phyloP scores from a whole-genome alignment of 1,284 basidiomycete genomes.

The Microbotryum intermedium region DNA sequence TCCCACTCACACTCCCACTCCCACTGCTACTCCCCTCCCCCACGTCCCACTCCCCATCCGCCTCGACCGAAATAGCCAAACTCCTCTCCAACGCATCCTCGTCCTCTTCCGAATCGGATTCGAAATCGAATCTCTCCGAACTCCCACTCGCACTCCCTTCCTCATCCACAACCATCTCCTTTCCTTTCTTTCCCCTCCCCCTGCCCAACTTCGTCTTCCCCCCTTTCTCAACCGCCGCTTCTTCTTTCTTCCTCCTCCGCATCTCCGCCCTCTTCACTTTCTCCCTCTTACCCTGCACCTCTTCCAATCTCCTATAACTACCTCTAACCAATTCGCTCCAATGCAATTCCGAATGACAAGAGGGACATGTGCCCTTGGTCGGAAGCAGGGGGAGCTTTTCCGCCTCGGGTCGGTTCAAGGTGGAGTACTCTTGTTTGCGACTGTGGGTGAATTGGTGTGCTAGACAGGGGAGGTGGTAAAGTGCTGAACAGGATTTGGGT shows the following conservation, averaged over 20 bases:
- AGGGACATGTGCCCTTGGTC: constrained; percentile 52
- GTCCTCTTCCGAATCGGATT: neutral
- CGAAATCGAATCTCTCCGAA: too few species aligned
- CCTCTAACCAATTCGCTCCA: constrained; percentile 69
- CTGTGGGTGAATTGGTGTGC: constrained; percentile 47
- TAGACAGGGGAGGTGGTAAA: constrained; percentile 64
- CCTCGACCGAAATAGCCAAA: too few species aligned
- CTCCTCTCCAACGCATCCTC: neutral
- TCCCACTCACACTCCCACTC: constrained; percentile 6
- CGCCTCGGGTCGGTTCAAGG: constrained; percentile 21
- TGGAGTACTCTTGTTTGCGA: neutral
- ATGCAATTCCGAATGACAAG: constrained; percentile 50
- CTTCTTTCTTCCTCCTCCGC: constrained; percentile 26
- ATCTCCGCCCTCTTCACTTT: constrained; percentile 21
- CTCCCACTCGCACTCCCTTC: too few species aligned
- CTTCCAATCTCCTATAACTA: constrained; percentile 52
- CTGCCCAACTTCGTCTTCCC: neutral
- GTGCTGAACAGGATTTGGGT: constrained; percentile 45
- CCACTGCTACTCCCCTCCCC: constrained; percentile 15
- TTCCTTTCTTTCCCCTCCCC: neutral
- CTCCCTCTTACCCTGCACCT: constrained; percentile 33
- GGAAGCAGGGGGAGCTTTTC: constrained; percentile 49
- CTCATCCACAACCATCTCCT: too few species aligned
- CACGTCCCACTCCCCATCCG: constrained; percentile 17
- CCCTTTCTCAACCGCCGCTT: constrained; percentile 10